Evolutionary conservation across 805 yeast genomes (phyloP).

Genomic region (Candida silvatica): DNA sequence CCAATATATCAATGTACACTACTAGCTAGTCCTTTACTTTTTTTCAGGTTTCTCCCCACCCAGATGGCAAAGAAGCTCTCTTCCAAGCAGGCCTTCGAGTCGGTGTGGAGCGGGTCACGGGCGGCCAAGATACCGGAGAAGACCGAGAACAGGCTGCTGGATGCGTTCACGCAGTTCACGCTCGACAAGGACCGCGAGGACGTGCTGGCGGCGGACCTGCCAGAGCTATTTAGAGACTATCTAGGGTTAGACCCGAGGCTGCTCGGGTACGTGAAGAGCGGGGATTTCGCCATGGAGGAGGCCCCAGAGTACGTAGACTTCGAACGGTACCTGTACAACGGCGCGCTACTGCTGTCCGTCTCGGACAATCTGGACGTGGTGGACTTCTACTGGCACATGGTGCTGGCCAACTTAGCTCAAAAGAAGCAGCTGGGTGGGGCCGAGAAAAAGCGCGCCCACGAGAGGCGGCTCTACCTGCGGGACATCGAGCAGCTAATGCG

Average conservation of each 20-base stretch:
- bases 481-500: conserved; percentile 25
- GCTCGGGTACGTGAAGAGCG: conserved; percentile 18
- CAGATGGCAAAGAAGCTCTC: neutral
- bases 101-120: conserved; percentile 12
- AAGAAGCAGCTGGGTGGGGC: neutral
- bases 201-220: conserved; percentile 25
- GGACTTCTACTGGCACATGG: conserved; percentile 32
- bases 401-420: conserved; percentile 20
- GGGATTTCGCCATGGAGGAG: conserved; percentile 22
- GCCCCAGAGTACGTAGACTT: conserved; percentile 36
- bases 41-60: no score
- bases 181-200: conserved; percentile 28
- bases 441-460: conserved; percentile 13
- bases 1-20: no score
- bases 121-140: conserved; percentile 27
- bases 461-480: conserved; percentile 20
- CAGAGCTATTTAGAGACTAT: conserved; percentile 21
- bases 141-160: conserved; percentile 36
- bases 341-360: conserved; percentile 32
- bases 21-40: no score
- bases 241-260: conserved; percentile 21
- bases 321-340: conserved; percentile 31
- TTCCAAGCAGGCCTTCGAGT: conserved; percentile 6
- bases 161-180: conserved; percentile 31
- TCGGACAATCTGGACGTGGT: conserved; percentile 24